phyloP scores from a whole-genome alignment of 495 filamentous ascomycete genomes.

The Penicillium paradoxum region DNA sequence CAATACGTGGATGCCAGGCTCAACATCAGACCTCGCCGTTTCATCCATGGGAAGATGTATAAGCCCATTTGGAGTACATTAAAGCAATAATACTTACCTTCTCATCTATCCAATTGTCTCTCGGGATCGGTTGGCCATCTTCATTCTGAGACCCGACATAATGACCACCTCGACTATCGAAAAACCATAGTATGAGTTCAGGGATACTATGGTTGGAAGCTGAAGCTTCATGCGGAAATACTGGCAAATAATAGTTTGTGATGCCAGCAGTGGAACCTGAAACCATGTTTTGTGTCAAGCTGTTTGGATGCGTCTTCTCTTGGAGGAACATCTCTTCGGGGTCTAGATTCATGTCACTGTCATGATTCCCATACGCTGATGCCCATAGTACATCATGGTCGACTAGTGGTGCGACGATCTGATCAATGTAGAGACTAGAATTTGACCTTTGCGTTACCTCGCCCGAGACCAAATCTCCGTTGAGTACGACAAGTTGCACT shows the following conservation, averaged over 20 bases:
- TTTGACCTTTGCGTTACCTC: conserved; percentile 58
- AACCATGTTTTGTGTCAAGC: conserved; percentile 47
- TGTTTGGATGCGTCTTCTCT: conserved; percentile 47
- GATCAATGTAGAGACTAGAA: conserved; percentile 50
- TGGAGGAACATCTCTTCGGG: conserved; percentile 46
- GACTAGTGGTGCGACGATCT: conserved; percentile 55
- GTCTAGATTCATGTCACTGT: conserved; percentile 56
- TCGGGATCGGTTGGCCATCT: conserved; percentile 28
- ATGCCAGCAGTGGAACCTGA: conserved; percentile 42
- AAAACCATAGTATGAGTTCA: conserved; percentile 62
- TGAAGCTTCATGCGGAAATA: conserved; percentile 32
- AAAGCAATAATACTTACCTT: not conserved
- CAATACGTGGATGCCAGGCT: not conserved
- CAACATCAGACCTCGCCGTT: not conserved
- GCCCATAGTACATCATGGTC: conserved; percentile 54
- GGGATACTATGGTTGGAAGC: conserved; percentile 28
- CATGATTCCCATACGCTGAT: conserved; percentile 68
- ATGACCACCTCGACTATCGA: conserved; percentile 61
- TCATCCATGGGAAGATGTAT: not conserved
- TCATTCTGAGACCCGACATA: conserved; percentile 40
- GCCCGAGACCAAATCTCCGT: conserved; percentile 68
- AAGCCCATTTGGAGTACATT: not conserved
- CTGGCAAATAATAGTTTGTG: conserved; percentile 60
- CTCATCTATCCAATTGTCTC: conserved; percentile 34
- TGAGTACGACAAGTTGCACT: conserved; percentile 57